phyloP scores from a whole-genome alignment of 305 asterid genomes.

The Ruellia speciosa region DNA sequence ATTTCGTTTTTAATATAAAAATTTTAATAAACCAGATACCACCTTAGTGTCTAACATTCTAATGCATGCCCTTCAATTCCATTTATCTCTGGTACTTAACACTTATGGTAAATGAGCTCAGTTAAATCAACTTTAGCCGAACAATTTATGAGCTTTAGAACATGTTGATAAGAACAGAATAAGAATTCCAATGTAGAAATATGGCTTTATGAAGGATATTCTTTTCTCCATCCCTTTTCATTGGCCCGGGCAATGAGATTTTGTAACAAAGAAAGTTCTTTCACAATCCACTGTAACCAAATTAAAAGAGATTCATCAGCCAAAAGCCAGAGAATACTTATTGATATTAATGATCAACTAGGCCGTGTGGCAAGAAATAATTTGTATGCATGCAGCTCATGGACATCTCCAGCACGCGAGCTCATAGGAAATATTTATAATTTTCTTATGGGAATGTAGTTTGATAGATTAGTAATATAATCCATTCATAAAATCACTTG shows the following conservation, averaged over 20 bases:
- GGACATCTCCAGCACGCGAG: not conserved
- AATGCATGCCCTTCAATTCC: constrained; percentile 2
- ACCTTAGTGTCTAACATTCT: constrained; percentile 11
- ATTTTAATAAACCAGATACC: not conserved
- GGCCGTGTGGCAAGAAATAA: constrained; percentile 13
- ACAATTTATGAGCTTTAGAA: constrained; percentile 3
- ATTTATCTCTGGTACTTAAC: not conserved
- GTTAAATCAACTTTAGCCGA: constrained; percentile 1
- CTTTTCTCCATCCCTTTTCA: constrained; percentile 90
- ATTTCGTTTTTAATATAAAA: too few relatives aligned
- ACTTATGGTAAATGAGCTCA: not conserved
- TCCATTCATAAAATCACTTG: not conserved
- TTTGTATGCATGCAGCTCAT: not conserved
- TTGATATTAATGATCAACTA: constrained; percentile 1
- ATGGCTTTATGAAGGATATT: constrained; percentile 66
- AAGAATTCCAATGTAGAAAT: constrained; percentile 11
- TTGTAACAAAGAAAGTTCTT: constrained; percentile 48
- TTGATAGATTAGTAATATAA: constrained; percentile 1
- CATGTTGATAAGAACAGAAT: constrained; percentile 15
- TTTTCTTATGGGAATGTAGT: not conserved
- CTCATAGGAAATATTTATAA: not conserved
- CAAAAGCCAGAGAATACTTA: not conserved
- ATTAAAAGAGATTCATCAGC: constrained; percentile 20
- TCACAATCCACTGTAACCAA: constrained; percentile 67
- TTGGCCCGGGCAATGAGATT: constrained; percentile 71